These are phyloP conservation scores for Haberlea rhodopensis DNA, from an alignment of 257 asterid species.

Conservation along the genomic window DNA sequence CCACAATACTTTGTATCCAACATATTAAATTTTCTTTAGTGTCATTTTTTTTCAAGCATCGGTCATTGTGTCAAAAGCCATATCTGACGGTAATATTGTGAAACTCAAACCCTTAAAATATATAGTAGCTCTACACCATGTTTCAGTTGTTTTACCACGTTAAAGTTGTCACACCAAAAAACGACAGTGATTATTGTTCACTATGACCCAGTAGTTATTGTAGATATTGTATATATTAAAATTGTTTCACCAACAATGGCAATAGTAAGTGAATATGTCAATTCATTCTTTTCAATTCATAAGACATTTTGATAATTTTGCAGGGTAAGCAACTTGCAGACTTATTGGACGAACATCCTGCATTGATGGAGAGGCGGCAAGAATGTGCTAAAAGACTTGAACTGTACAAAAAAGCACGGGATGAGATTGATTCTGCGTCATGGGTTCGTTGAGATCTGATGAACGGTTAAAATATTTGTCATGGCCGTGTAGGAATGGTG, in stretches of 20 bases:
- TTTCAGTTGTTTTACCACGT: background rate
- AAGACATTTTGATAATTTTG: constrained; percentile 15
- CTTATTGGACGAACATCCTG: constrained; percentile 77
- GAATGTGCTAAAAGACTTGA: constrained; percentile 76
- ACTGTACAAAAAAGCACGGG: constrained; percentile 82
- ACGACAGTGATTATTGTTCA: background rate
- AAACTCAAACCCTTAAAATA: background rate
- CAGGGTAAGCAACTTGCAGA: constrained; percentile 73
- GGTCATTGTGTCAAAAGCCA: background rate
- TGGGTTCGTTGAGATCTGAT: constrained; percentile 52
- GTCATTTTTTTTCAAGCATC: background rate
- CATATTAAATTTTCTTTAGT: background rate
- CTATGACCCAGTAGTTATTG: background rate
- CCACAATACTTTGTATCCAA: background rate
- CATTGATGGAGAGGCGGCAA: constrained; percentile 80
- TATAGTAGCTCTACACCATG: background rate
- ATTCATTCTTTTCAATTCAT: background rate
- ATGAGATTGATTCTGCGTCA: constrained; percentile 74
- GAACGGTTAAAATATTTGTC: background rate
- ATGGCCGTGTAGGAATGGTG: background rate
- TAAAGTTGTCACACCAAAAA: too few species aligned
- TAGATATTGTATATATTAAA: too few species aligned
- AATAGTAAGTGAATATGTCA: background rate
- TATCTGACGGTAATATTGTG: background rate
- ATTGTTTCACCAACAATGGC: too few species aligned